These are phyloP conservation scores for Neurospora sp. DNA, from an alignment of 495 filamentous ascomycete species.

Conservation along the genomic window DNA sequence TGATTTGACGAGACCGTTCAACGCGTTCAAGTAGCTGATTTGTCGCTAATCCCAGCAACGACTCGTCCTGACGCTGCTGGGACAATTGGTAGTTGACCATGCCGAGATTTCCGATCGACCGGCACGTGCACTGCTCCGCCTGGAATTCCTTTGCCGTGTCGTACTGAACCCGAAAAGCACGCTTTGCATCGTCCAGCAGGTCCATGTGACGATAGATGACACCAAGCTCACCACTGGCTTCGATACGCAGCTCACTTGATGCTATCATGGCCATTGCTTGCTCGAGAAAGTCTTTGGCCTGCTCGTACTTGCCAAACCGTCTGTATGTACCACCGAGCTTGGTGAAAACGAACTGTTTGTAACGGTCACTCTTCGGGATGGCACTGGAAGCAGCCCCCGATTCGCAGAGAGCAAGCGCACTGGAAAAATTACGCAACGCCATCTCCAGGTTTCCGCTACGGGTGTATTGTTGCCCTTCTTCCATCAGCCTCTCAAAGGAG, in stretches of 20 bases:
- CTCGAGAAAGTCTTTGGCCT: constrained; percentile 7
- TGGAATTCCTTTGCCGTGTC: constrained; percentile 11
- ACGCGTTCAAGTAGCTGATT: constrained; percentile 6
- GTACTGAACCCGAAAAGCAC: constrained; percentile 15
- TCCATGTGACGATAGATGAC: constrained; percentile 21
- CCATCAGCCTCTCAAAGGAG: constrained; percentile 5
- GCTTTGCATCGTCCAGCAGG: constrained; percentile 13
- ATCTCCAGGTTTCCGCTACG: not conserved
- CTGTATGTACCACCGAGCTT: constrained; percentile 14
- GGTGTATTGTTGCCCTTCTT: not conserved
- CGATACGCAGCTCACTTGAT: constrained; percentile 3
- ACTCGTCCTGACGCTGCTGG: not conserved
- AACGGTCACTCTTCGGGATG: not conserved
- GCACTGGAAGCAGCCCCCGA: not conserved
- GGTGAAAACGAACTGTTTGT: not conserved
- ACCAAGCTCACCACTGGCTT: constrained; percentile 18
- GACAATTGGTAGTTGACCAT: constrained; percentile 24
- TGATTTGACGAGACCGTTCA: not conserved
- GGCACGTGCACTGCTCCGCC: constrained; percentile 12
- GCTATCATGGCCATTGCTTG: not conserved
- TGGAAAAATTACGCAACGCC: constrained; percentile 1
- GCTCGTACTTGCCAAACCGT: constrained; percentile 13
- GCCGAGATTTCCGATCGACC: constrained; percentile 25
- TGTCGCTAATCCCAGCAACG: not conserved
- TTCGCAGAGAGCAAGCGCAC: constrained; percentile 6